Conservation (phyloP, 768 basidiomycete genomes). For the Dendrothele bispora region DNA sequence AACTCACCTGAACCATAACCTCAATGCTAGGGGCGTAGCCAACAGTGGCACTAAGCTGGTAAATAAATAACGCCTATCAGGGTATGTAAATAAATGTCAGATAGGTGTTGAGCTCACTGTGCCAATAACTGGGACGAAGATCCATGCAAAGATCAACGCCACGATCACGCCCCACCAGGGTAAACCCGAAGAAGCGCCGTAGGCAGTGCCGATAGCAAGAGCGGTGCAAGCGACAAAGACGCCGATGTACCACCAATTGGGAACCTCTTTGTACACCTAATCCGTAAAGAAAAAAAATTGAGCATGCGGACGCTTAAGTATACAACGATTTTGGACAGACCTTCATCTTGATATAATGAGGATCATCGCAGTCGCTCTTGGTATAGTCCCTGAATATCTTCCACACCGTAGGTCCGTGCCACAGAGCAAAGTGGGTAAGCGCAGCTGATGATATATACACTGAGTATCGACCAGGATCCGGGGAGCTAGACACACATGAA, state of each 20-base stretch:
- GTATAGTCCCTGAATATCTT: conserved; percentile 29
- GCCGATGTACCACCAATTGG: conserved; percentile 33
- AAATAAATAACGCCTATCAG: neutral
- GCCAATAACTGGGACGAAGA: conserved; percentile 48
- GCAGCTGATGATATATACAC: neutral
- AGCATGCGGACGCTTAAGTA: too few relatives aligned
- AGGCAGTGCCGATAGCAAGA: conserved; percentile 32
- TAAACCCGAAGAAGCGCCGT: conserved; percentile 31
- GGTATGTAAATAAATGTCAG: neutral
- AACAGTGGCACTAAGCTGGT: conserved; percentile 38
- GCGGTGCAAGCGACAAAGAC: conserved; percentile 29
- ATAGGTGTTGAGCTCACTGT: conserved; percentile 31
- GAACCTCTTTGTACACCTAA: conserved; percentile 29
- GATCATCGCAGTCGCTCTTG: conserved; percentile 30
- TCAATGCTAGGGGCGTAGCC: conserved; percentile 32
- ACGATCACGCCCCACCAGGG: conserved; percentile 37
- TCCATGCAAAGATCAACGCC: conserved; percentile 43
- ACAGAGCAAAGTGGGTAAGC: conserved; percentile 21
- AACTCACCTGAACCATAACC: conserved; percentile 30
- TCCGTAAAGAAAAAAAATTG: neutral
- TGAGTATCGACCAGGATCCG: too few relatives aligned
- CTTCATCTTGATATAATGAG: conserved; percentile 37
- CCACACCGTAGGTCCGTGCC: conserved; percentile 42
- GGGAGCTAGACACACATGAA: neutral
- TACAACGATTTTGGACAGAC: too few relatives aligned